These are phyloP conservation scores for Cinnamomum chago DNA, from an alignment of 164 flowering plant species.

Conservation along the genomic window DNA sequence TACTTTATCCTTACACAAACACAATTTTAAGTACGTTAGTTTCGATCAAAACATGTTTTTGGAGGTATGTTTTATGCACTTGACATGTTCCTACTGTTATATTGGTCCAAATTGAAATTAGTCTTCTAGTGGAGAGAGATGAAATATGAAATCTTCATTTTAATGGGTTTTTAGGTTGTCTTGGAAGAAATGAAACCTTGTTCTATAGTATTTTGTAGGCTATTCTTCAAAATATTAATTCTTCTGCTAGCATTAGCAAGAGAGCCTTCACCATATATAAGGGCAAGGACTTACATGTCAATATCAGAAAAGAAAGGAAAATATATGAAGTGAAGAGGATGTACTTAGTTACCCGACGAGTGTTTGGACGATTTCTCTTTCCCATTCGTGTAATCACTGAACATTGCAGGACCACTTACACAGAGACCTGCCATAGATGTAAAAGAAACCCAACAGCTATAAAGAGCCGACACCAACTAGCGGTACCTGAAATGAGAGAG, in stretches of 20 bases:
- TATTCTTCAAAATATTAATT: no score
- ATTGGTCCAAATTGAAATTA: no score
- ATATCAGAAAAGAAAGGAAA: not conserved
- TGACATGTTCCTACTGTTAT: no score
- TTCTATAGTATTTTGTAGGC: no score
- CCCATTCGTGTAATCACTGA: slow-evolving; percentile 7
- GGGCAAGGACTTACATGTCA: not conserved
- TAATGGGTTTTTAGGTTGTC: no score
- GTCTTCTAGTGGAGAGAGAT: no score
- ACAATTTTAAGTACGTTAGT: not conserved
- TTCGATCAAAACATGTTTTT: no score
- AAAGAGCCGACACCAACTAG: slow-evolving; percentile 44
- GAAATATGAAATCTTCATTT: no score
- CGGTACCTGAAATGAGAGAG: slow-evolving; percentile 18
- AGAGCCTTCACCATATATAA: not conserved
- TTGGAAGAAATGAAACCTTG: no score
- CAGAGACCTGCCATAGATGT: slow-evolving; percentile 40
- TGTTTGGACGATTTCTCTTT: slow-evolving; percentile 7
- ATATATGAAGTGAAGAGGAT: slow-evolving; percentile 1
- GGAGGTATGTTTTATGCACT: no score
- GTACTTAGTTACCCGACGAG: slow-evolving; percentile 11
- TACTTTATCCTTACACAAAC: not conserved
- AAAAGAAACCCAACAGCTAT: slow-evolving; percentile 44
- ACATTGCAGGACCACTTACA: slow-evolving; percentile 39
- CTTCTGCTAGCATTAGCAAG: no score